phyloP scores from a whole-genome alignment of 176 grass and related monocot genomes.

The Zoysia japonica region DNA sequence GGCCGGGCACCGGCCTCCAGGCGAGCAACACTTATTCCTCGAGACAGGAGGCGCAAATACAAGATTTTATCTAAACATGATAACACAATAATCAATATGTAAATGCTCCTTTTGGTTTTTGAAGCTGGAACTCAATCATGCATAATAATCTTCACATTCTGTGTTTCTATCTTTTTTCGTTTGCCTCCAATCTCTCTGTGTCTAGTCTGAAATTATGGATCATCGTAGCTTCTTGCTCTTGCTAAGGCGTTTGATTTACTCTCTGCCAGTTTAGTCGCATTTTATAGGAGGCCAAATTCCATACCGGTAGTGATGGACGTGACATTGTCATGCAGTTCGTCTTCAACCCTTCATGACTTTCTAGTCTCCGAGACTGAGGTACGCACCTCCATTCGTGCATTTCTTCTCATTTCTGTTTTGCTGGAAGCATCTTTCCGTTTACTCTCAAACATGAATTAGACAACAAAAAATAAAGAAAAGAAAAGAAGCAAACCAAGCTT shows the following conservation, averaged over 20 bases:
- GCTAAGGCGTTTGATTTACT: background rate
- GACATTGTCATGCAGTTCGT: background rate
- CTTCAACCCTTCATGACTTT: background rate
- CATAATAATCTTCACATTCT: background rate
- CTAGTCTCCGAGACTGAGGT: background rate
- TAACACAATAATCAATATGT: background rate
- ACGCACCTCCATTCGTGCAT: background rate
- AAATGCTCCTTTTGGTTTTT: rapidly evolving
- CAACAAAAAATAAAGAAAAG: background rate
- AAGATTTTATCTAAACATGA: background rate
- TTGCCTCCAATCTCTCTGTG: conserved; percentile 12
- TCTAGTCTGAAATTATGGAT: background rate
- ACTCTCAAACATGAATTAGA: no score
- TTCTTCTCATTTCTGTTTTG: background rate
- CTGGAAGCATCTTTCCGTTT: background rate
- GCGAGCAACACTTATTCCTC: background rate
- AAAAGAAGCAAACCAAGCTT: no score
- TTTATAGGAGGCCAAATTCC: background rate
- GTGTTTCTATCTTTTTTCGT: background rate
- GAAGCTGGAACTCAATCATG: background rate
- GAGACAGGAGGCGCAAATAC: background rate
- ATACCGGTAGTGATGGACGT: background rate
- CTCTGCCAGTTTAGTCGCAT: background rate
- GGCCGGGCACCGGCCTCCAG: background rate
- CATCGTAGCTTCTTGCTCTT: background rate